Evolutionary conservation across 2,329 filamentous ascomycete genomes (phyloP).

Genomic region (Ophiostoma populinum): DNA sequence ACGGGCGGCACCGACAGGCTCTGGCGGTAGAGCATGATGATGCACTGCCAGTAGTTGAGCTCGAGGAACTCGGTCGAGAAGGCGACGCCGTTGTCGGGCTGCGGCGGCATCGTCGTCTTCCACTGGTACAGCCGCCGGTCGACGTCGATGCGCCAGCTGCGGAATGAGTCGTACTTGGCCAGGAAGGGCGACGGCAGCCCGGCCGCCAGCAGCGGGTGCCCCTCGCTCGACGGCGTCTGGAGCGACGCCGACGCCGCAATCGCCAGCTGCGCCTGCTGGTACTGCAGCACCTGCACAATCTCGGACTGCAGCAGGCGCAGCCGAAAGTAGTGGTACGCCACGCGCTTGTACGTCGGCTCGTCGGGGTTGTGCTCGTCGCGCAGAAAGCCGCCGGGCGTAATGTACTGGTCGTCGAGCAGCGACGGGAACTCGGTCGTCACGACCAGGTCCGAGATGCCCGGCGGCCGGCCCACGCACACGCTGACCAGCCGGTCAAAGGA

Average conservation of each 20-base stretch:
- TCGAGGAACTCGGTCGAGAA: conserved; percentile 85
- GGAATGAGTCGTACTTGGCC: conserved; percentile 66
- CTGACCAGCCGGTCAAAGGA: conserved; percentile 88
- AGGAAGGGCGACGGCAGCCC: conserved; percentile 74
- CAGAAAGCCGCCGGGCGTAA: conserved; percentile 61
- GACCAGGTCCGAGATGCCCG: conserved; percentile 89
- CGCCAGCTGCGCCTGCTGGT: conserved; percentile 72
- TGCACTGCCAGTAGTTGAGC: conserved; percentile 93
- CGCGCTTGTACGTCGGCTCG: conserved; percentile 73
- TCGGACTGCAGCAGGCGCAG: conserved; percentile 81
- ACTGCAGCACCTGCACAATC: conserved; percentile 83
- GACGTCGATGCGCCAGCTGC: conserved; percentile 76
- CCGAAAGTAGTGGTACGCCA: conserved; percentile 83
- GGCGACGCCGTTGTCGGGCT: conserved; percentile 64
- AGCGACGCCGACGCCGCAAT: conserved; percentile 45
- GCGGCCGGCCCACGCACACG: conserved; percentile 81
- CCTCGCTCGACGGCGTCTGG: no score
- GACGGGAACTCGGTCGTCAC: conserved; percentile 93
- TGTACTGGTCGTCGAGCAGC: conserved; percentile 70
- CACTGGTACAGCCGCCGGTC: conserved; percentile 70
- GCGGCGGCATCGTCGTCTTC: conserved; percentile 67
- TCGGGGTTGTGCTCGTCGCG: conserved; percentile 37
- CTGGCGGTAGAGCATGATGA: conserved; percentile 90
- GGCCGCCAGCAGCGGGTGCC: conserved; percentile 54
- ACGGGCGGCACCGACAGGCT: conserved; percentile 72